Percentiles rank a stretch among this genome's conserved stretches.
phyloP scores from a whole-genome alignment of 768 basidiomycete species.

The Auricularia heimuer region DNA sequence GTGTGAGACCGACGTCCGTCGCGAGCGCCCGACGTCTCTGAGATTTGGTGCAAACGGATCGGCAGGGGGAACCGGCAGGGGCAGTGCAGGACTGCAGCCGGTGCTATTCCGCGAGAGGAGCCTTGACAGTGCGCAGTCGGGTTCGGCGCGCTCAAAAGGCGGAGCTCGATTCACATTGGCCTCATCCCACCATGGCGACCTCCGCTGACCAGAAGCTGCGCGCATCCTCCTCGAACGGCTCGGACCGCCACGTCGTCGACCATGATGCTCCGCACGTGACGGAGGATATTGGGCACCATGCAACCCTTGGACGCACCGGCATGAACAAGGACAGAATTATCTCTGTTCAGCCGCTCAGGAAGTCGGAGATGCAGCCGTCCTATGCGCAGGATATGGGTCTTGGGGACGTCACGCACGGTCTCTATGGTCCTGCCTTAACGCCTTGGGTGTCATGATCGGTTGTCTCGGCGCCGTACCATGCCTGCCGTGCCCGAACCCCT shows the following conservation, averaged over 20 bases:
- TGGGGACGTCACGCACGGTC: constrained; percentile 63
- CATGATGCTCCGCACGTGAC: constrained; percentile 62
- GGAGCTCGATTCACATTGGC: too few species aligned
- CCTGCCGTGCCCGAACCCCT: constrained; percentile 77
- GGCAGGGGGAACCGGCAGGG: too few species aligned
- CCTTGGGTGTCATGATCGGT: constrained; percentile 58
- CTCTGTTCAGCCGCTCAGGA: constrained; percentile 75
- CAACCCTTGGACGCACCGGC: constrained; percentile 21
- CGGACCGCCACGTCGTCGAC: constrained; percentile 44
- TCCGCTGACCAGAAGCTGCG: too few species aligned
- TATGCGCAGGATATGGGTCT: constrained; percentile 20
- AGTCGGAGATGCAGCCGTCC: constrained; percentile 77
- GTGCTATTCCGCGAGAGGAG: too few species aligned
- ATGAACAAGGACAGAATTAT: constrained; percentile 34
- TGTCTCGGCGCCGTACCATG: constrained; percentile 70
- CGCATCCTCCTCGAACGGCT: too few species aligned
- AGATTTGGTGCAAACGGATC: too few species aligned
- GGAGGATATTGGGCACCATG: constrained; percentile 37
- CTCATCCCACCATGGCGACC: too few species aligned
- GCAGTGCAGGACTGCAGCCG: too few species aligned
- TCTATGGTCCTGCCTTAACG: constrained; percentile 74
- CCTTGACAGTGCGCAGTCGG: too few species aligned
- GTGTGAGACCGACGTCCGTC: too few species aligned
- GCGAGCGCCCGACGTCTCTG: too few species aligned
- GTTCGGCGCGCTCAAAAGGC: too few species aligned